Evolutionary conservation across 805 yeast genomes (phyloP), one percentile per base, ranked within the genome.

Genomic region (Kluyveromyces lactis): DNA sequence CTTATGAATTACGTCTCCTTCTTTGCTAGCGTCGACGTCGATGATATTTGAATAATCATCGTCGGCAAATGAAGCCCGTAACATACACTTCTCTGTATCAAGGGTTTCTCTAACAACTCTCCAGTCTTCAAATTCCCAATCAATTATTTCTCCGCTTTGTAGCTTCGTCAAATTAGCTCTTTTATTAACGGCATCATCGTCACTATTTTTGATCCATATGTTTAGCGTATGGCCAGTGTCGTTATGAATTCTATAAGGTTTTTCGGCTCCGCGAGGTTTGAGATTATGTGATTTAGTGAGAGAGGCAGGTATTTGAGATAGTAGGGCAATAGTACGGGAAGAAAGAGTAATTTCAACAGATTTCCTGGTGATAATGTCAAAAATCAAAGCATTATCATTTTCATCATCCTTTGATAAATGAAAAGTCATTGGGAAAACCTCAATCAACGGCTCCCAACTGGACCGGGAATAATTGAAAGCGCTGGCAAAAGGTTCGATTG

Each of bases 61-160:
- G 29, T 68, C 78, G 2, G 73, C 32, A 18, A 89, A 58, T 32
- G 69, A 67, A n/a, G 89, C 68, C 0, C 83, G 86, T 23, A 90
- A 60, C 3, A 70, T 64, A 15, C 72, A 74, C 31, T 71, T 75
- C 40, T 81, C 81, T 3, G 81, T 74, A 44, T 75, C 79, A 41
- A 89, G 64, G 40, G 78, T 77, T 53, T 90, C 95, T 59, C 98
- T 79, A 18, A 87, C 73, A 23, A 71, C 71, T 45, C 85, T 71
- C 97, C 97, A 92, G 55, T 90, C 96, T 52, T 89, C 95, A 65
- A 94, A 94, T 30, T 87, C 79, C 97, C 97, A 92, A 1, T 85
- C 81, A 4, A 75, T 56, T 3, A 61, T 58, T 4, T 73, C 75
- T 1, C 73, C 73, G 38, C 77, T 68, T 29, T 64, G 58, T 12